Percentiles rank a stretch among this genome's conserved stretches.
Evolutionary conservation across 352 stramenopile species (phyloP).

Genomic region (Poterioochromonas sp.): DNA sequence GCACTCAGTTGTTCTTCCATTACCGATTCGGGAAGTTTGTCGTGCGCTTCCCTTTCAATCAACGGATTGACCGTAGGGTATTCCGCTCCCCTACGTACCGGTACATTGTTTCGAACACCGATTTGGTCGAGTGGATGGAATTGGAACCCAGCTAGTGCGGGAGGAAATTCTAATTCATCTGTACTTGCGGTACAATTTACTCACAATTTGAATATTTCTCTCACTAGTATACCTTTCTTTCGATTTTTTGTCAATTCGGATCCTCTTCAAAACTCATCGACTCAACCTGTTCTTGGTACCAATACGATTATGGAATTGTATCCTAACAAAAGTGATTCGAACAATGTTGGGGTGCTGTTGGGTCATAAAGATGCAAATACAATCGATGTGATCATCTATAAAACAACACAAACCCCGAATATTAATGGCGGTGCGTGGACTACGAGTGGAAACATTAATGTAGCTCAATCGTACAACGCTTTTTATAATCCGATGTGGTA

Average conservation of each 20-base stretch:
- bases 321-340: slow-evolving; percentile 31
- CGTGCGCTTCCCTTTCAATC: slow-evolving; percentile 29
- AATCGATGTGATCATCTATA: slow-evolving; percentile 31
- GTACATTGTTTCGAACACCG: slow-evolving; percentile 30
- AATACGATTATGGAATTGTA: slow-evolving; percentile 32
- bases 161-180: slow-evolving; percentile 31
- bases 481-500: slow-evolving; percentile 31
- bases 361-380: slow-evolving; percentile 31
- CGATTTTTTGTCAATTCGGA: slow-evolving; percentile 31
- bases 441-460: slow-evolving; percentile 31
- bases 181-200: slow-evolving; percentile 30
- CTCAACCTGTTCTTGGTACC: slow-evolving; percentile 29
- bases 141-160: slow-evolving; percentile 28
- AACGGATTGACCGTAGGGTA: slow-evolving; percentile 29
- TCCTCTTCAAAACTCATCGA: slow-evolving; percentile 30
- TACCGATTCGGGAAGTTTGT: slow-evolving; percentile 30
- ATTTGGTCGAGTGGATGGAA: slow-evolving; percentile 30
- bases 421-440: slow-evolving; percentile 29
- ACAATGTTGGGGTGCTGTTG: slow-evolving; percentile 29
- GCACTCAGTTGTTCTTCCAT: slow-evolving; percentile 30
- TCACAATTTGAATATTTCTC: slow-evolving; percentile 32
- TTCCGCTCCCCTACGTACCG: slow-evolving; percentile 27
- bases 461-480: slow-evolving; percentile 30
- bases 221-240: slow-evolving; percentile 31
- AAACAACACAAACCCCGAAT: slow-evolving; percentile 30